These are phyloP conservation scores for Starmerella powellii DNA, from an alignment of 805 yeast species.

Conservation along the genomic window DNA sequence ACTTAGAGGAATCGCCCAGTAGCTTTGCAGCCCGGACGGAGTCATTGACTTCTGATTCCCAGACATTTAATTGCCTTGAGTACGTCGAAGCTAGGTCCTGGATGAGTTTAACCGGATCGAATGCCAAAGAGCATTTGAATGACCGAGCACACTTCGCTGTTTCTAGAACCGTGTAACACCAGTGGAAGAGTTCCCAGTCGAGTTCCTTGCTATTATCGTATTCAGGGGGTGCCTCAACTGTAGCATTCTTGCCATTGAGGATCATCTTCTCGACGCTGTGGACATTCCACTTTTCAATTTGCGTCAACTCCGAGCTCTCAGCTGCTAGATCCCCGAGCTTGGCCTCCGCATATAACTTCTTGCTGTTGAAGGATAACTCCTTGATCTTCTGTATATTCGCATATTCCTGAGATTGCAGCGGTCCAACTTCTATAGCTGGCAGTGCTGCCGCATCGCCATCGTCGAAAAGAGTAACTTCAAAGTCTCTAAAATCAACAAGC, in stretches of 20 bases:
- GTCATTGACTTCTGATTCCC: background rate
- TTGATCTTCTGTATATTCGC: slow-evolving; percentile 9
- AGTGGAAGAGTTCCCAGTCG: slow-evolving; percentile 25
- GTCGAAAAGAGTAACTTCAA: slow-evolving; percentile 11
- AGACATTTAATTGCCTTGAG: background rate
- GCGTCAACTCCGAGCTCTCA: slow-evolving; percentile 25
- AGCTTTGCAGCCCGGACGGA: background rate
- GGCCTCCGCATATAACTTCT: background rate
- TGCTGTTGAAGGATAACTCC: slow-evolving; percentile 9
- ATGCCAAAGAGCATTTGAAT: background rate
- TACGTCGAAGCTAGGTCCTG: background rate
- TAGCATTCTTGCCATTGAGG: slow-evolving; percentile 1
- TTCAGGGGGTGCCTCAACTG: background rate
- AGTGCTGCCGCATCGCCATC: background rate
- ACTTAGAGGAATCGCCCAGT: background rate
- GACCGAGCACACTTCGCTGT: slow-evolving; percentile 17
- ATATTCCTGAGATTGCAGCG: slow-evolving; percentile 10
- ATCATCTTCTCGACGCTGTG: slow-evolving; percentile 19
- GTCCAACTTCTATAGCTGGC: slow-evolving; percentile 4
- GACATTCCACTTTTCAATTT: slow-evolving; percentile 32
- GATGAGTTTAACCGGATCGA: background rate
- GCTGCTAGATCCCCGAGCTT: background rate
- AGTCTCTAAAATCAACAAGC: slow-evolving; percentile 49
- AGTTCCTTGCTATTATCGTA: background rate
- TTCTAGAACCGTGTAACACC: slow-evolving; percentile 24